Base-by-base conservation (phyloP, 108 stramenopile genomes). In the Tribonema minus region DNA sequence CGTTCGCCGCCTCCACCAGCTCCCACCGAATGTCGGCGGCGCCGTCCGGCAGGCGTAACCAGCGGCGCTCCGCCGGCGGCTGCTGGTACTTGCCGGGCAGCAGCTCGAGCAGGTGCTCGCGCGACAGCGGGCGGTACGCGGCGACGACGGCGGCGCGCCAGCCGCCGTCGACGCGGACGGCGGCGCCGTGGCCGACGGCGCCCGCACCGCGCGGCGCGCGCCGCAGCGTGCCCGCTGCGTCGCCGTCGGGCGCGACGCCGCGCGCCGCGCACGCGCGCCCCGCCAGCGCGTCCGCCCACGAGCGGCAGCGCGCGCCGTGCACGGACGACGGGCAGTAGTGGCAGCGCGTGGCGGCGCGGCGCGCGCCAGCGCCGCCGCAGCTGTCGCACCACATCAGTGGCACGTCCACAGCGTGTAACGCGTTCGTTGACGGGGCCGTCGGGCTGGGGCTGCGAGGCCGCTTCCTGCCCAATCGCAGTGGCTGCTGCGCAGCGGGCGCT, bases 121-220 rank as follows among this genome's bases (percentile, higher is more conserved):
- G 28, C 23, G 26, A 62, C 20, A 29, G 3, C 6, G 71, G 38
- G 61, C 61, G 61, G 46, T 37, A 72, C 60, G 60, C 30, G 29
- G 61, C 35, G 37, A 62, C 41, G 23, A 72, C 46, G 60, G 60
- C 71, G 9, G 71, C 61, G 30, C 71, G 71, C 71, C 71, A 72
- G 37, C 61, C 60, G 1, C 71, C 71, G 28, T 33, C 28, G 37
- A 72, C 71, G n/a, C 61, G 61, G 20, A 62, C 61, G 23, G 71
- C 71, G 37, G 61, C 61, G 9, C 71, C 71, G 61, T 72, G 71
- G 4, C 71, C 71, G 1, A 72, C 71, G 5, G 71, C 71, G 3
- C 71, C 71, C 9, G 61, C 71, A 0, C 61, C 61, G 6, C 37
- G 37, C 61, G 71, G 71, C 30, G 71, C 4, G 15, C 33, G 0